These are phyloP conservation scores for Orychophragmus violaceus DNA, from an alignment of 345 rosid genomes.

Conservation along the genomic window DNA sequence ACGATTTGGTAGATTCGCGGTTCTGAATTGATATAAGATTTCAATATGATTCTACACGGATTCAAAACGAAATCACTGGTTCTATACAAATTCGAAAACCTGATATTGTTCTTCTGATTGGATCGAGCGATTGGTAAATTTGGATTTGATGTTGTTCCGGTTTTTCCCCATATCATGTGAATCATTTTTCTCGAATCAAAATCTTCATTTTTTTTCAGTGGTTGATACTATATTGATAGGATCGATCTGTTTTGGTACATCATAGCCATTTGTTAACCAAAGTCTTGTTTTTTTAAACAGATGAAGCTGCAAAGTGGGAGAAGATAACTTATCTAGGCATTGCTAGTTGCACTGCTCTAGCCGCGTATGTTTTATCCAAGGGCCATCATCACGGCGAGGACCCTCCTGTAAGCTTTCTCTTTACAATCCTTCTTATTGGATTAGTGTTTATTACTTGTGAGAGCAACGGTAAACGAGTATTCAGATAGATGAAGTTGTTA, in stretches of 20 bases:
- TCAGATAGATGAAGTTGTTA: background rate
- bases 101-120: background rate
- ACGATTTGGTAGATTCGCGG: background rate
- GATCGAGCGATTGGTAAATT: background rate
- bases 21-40: background rate
- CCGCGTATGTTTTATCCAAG: conserved; percentile 50
- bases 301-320: conserved; percentile 89
- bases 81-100: no score
- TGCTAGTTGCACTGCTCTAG: conserved; percentile 56
- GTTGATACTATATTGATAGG: background rate
- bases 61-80: background rate
- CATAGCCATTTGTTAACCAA: background rate
- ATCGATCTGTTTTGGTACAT: background rate
- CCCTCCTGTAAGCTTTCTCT: conserved; percentile 61
- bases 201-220: background rate
- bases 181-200: background rate
- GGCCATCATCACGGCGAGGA: conserved; percentile 90
- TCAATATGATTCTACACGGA: background rate
- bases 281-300: conserved; percentile 24
- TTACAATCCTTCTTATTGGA: background rate
- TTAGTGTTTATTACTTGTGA: background rate
- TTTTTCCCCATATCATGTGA: no score
- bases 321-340: conserved; percentile 75
- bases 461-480: background rate
- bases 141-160: background rate